These are phyloP conservation scores for Tolypocladium nubicola DNA, from an alignment of 2,329 filamentous ascomycete genomes.

Conservation along the genomic window DNA sequence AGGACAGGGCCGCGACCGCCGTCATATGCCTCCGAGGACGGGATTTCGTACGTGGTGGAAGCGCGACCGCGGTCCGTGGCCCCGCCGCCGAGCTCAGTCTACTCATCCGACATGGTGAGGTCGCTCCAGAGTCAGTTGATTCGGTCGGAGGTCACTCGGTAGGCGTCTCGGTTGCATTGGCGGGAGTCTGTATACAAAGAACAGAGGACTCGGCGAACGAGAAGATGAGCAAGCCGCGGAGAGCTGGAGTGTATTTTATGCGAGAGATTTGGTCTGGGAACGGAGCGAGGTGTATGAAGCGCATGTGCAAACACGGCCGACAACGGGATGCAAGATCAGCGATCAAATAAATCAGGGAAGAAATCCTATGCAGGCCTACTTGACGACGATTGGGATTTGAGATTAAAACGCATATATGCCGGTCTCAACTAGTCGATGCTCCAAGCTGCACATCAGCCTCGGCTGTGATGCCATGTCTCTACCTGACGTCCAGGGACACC, in stretches of 20 bases:
- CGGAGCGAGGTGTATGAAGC: neutral
- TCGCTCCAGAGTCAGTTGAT: neutral
- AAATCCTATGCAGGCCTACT: too few species aligned
- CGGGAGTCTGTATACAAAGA: neutral
- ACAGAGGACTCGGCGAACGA: neutral
- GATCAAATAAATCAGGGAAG: neutral
- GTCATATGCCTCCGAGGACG: conserved; percentile 67
- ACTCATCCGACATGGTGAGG: neutral
- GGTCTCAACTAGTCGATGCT: neutral
- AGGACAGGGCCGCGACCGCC: conserved; percentile 47
- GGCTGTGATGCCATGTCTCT: neutral
- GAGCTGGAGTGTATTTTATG: neutral
- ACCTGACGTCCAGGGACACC: neutral
- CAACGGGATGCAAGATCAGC: neutral
- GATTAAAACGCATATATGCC: neutral
- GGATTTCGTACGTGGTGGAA: conserved; percentile 61
- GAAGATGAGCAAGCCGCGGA: neutral
- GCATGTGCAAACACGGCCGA: neutral
- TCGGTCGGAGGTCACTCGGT: neutral
- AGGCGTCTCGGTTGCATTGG: neutral
- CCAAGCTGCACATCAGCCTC: neutral
- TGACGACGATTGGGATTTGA: neutral
- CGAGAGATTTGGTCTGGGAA: neutral
- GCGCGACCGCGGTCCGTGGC: conserved; percentile 49
- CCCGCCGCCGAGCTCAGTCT: conserved; percentile 29